A percentile compares a stretch with the other conserved stretches of the same genome.
These are phyloP conservation scores for Didymellaceae sp. DNA, from an alignment of 2,329 filamentous ascomycete genomes.

Conservation along the genomic window DNA sequence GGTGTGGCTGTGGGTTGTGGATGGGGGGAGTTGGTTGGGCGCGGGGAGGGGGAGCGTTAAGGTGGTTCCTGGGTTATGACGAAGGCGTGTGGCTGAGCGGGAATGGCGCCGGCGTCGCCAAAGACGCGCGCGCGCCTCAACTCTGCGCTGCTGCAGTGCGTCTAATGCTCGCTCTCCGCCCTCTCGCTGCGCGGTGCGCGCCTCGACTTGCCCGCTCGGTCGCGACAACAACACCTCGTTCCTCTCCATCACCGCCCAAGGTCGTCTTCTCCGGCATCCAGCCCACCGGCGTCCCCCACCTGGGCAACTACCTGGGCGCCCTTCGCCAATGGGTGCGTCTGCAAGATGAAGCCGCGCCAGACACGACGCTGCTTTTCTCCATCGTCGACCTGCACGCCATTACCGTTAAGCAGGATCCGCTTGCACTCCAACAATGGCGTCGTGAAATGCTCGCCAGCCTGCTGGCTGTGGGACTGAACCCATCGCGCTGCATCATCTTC, in stretches of 20 bases:
- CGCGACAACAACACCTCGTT: not conserved
- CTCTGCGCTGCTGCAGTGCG: not conserved
- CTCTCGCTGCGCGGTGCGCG: conserved; percentile 10
- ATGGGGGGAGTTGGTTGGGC: not conserved
- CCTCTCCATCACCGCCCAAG: not conserved
- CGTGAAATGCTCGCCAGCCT: conserved; percentile 79
- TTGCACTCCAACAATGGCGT: conserved; percentile 67
- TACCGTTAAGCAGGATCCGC: conserved; percentile 71
- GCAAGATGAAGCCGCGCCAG: conserved; percentile 67
- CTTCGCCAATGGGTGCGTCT: conserved; percentile 84
- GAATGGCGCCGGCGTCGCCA: not conserved
- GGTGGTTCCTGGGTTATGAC: conserved; percentile 1
- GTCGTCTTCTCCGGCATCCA: conserved; percentile 93
- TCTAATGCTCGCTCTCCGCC: conserved; percentile 10
- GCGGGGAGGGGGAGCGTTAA: not conserved
- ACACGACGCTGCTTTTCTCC: conserved; percentile 76
- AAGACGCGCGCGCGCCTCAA: too few species aligned
- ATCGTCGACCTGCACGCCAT: conserved; percentile 95
- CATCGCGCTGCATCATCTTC: conserved; percentile 78
- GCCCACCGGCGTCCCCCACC: conserved; percentile 89
- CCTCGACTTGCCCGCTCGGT: not conserved
- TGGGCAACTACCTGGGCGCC: conserved; percentile 95
- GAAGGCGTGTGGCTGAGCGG: not conserved
- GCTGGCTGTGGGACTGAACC: conserved; percentile 83
- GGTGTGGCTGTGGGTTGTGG: not conserved